Conservation (phyloP, 1,284 basidiomycete species). For the Xerocomus nothofagi region DNA sequence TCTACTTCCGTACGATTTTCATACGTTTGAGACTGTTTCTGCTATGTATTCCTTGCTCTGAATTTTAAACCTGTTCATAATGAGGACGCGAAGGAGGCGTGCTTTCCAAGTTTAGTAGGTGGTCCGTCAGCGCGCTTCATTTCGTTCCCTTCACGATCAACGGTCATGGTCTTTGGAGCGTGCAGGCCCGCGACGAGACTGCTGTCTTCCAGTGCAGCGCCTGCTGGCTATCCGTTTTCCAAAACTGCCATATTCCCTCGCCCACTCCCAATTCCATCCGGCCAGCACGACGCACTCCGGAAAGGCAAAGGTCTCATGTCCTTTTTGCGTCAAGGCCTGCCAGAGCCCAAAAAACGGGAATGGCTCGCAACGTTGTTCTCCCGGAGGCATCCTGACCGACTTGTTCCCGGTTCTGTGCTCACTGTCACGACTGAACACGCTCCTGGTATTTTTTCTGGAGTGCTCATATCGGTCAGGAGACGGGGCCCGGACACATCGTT, state of each 20-base stretch:
- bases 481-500: conserved; percentile 84
- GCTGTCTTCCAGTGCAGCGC: conserved; percentile 24
- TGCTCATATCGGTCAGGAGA: conserved; percentile 77
- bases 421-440: conserved; percentile 71
- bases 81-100: conserved; percentile 2
- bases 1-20: conserved; percentile 11
- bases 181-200: conserved; percentile 20
- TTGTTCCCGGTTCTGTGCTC: conserved; percentile 80
- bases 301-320: conserved; percentile 80
- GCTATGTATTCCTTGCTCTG: conserved; percentile 34
- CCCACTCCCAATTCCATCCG: conserved; percentile 43
- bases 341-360: conserved; percentile 64
- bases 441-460: conserved; percentile 81
- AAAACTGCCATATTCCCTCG: conserved; percentile 60
- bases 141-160: background rate
- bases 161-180: conserved; percentile 14
- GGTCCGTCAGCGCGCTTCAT: background rate
- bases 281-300: conserved; percentile 44
- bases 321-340: conserved; percentile 67
- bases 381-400: conserved; percentile 61
- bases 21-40: conserved; percentile 22
- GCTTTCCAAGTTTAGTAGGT: conserved; percentile 22
- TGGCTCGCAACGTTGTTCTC: conserved; percentile 72
- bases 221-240: conserved; percentile 71
- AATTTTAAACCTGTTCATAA: conserved; percentile 33